Conservation (phyloP, 257 asterid genomes). For the Nicotiana otophora region DNA sequence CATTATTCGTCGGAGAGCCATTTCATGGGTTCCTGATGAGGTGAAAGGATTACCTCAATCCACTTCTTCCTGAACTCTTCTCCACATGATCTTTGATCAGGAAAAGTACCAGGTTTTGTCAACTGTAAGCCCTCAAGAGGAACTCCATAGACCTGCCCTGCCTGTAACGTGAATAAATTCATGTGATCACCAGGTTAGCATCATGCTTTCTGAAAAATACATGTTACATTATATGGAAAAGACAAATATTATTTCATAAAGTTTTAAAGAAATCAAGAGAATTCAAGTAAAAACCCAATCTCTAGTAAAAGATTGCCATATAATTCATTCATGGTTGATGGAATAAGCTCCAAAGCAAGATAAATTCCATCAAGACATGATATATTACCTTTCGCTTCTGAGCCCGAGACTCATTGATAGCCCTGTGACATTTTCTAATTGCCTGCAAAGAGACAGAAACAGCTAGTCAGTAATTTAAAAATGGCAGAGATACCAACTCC, state of each 20-base stretch:
- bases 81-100: slow-evolving; percentile 90
- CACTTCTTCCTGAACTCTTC: slow-evolving; percentile 94
- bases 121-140: slow-evolving; percentile 80
- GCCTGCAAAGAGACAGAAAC: slow-evolving; percentile 46
- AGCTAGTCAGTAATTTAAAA: slow-evolving; percentile 12
- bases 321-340: not conserved
- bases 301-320: not conserved
- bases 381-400: slow-evolving; percentile 83
- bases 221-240: not conserved
- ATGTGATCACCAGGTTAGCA: not conserved
- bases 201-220: not conserved
- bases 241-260: not conserved
- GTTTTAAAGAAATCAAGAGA: not conserved
- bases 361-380: slow-evolving; percentile 21
- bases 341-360: not conserved
- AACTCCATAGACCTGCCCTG: slow-evolving; percentile 97
- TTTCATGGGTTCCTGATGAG: not conserved
- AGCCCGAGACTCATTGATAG: slow-evolving; percentile 90
- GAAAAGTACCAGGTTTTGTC: slow-evolving; percentile 70
- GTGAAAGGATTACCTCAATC: slow-evolving; percentile 73
- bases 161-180: slow-evolving; percentile 41
- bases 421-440: slow-evolving; percentile 85
- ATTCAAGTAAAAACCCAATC: not conserved
- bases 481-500: slow-evolving; percentile 3
- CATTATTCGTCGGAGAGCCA: not conserved